Evolutionary conservation across 2,329 filamentous ascomycete genomes (phyloP), one percentile per base, ranked within the genome.

Genomic region (Colletotrichum brevisporum): DNA sequence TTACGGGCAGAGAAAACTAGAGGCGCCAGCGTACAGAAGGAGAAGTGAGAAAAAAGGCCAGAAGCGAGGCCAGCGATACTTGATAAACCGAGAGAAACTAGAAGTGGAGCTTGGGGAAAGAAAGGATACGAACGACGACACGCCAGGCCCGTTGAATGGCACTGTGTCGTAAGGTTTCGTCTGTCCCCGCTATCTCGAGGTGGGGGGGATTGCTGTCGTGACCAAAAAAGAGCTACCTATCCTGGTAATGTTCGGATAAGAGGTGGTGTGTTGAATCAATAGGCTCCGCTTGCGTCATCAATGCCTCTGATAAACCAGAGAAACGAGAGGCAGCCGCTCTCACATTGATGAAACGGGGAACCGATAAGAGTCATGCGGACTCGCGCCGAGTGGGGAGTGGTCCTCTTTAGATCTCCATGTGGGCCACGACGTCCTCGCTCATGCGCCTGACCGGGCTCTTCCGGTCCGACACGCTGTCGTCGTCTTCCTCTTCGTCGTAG

Each of bases 351-450:
- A 64, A 70, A 70, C 58, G 64, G 64, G 41, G 59, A 52, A 60
- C 18, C 31, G 53, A 59, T 48, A 45, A 64, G 56, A 51, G 59
- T 58, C 59, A 60, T 56, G 69, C 47, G 61, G 54, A 52, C 47
- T 55, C 51, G 27, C 27, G 16, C 41, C 21, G 54, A 61, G 62
- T 60, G 67, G 57, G 63, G 67, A 61, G 66, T 69, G 51, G 56
- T 47, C 60, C 63, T 57, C 56, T 72, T 78, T 84, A 89, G 73
- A 91, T 86, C 75, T 91, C 89, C 88, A 91, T 91, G 21, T 84
- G 82, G 4, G 84, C 84, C 36, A 88, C 88, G 54, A 91, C 84
- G 70, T 91, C 89, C 77, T 91, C 89, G 72, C 88, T 91, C 77
- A 90, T 84, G 36, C 86, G 85, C 48, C 89, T 83, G 52, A 88